Conservation (phyloP, 768 basidiomycete genomes). For the Steccherinum ochraceum region DNA sequence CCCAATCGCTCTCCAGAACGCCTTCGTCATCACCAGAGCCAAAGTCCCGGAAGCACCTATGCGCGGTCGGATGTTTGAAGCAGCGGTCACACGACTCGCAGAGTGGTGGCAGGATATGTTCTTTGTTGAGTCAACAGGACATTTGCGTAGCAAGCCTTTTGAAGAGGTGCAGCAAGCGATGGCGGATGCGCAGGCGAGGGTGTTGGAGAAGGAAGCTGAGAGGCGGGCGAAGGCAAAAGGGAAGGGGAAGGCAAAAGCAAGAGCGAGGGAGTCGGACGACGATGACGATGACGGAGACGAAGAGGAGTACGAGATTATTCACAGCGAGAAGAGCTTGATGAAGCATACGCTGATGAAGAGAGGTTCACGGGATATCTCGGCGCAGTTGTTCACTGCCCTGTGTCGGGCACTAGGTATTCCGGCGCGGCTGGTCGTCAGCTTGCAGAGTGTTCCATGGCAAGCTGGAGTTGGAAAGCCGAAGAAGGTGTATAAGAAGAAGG, state of each 20-base stretch:
- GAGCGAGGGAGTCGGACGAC: no score
- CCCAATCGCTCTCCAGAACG: constrained; percentile 73
- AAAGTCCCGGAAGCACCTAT: constrained; percentile 72
- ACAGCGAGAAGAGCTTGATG: constrained; percentile 83
- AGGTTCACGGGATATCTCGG: constrained; percentile 81
- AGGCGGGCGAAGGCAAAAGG: constrained; percentile 11
- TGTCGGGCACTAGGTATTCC: constrained; percentile 85
- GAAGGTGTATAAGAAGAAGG: constrained; percentile 32
- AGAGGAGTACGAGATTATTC: constrained; percentile 60
- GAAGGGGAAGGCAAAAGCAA: constrained; percentile 24
- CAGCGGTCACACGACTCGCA: constrained; percentile 62
- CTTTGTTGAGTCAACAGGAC: constrained; percentile 58
- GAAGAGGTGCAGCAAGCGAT: constrained; percentile 52
- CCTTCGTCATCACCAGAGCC: constrained; percentile 81
- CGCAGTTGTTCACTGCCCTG: constrained; percentile 87
- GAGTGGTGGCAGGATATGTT: constrained; percentile 83
- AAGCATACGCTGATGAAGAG: constrained; percentile 79
- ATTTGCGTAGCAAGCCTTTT: constrained; percentile 71
- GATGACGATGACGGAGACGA: constrained; percentile 32
- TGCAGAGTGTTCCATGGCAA: constrained; percentile 93
- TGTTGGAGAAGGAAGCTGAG: background rate
- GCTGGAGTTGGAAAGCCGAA: constrained; percentile 55
- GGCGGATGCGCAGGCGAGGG: background rate
- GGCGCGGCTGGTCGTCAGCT: constrained; percentile 78
- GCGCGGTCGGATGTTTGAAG: constrained; percentile 86